These are phyloP conservation scores for Cladosporium sp. DNA, from an alignment of 2,329 filamentous ascomycete genomes.

Conservation along the genomic window DNA sequence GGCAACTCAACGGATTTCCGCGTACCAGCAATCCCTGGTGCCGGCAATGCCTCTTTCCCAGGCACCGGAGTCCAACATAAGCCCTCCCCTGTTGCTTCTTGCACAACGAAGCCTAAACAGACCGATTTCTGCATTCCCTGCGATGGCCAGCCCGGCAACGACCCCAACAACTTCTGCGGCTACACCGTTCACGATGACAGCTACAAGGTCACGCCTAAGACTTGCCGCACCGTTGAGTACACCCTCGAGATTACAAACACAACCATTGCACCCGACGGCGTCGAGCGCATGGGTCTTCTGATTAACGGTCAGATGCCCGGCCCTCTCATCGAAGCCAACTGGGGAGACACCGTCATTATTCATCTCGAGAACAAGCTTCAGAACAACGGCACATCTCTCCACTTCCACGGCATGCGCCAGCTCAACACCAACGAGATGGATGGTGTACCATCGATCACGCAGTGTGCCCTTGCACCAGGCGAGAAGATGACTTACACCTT, in stretches of 20 bases:
- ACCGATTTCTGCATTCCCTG: conserved; percentile 29
- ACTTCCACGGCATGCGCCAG: conserved; percentile 50
- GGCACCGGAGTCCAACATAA: conserved; percentile 5
- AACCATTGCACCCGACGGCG: conserved; percentile 50
- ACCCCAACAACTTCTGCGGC: conserved; percentile 35
- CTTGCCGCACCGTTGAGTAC: conserved; percentile 45
- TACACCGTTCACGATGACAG: conserved; percentile 38
- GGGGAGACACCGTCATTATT: conserved; percentile 42
- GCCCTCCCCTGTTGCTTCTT: background rate
- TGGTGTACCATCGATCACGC: conserved; percentile 48
- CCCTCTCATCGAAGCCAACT: conserved; percentile 46
- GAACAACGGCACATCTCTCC: conserved; percentile 49
- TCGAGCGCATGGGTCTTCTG: conserved; percentile 40
- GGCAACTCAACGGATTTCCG: background rate
- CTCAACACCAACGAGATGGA: conserved; percentile 55
- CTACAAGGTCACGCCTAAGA: conserved; percentile 41
- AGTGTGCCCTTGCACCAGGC: conserved; percentile 43
- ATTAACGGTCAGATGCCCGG: conserved; percentile 52
- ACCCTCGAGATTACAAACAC: conserved; percentile 44
- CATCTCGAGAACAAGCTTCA: conserved; percentile 35
- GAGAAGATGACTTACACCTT: conserved; percentile 37
- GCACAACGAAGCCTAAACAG: conserved; percentile 7
- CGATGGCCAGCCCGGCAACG: conserved; percentile 33
- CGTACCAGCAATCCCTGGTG: background rate
- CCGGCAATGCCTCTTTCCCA: background rate